Base-by-base conservation (phyloP, 352 stramenopile species). In the Aphanomyces cochlioides region DNA sequence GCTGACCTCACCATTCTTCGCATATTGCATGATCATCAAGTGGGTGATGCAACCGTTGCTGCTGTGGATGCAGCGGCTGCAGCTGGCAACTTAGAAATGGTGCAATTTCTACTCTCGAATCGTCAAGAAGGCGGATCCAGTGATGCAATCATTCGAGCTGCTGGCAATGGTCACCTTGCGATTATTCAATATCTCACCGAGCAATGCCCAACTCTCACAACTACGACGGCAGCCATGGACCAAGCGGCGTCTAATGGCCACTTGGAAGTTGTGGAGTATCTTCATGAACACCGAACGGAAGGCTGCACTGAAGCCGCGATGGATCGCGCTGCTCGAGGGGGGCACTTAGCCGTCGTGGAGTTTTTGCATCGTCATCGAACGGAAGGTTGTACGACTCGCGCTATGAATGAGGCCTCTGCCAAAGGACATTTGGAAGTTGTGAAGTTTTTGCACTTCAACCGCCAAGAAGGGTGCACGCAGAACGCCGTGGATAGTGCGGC, bases 381-480 rank as follows among this genome's bases (percentile, higher is more conserved):
- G 17, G 58, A 66, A 48, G 58, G 58, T 12, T 19, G n/a, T 6
- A 66, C 58, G 19, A 38, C 37, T 7, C 28, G 28, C 43, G 66
- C 66, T 12, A 66, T 72, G 48, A 47, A 72, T 38, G 21, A 37
- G 4, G 66, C 66, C 15, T 38, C 66, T 21, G 57, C 53, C 6
- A 47, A 66, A 7, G 66, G 66, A 10, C 57, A 72, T 43, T 36
- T 66, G 21, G 53, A 41, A n/a, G 45, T 72, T n/a, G 66, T 72
- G 34, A 15, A 17, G 7, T 72, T 41, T 48, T 54, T 72, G 10
- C 66, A 72, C 53, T 28, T 53, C 13, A 8, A 72, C 21, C 66
- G 57, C 15, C 12, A 17, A 19, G 17, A 66, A 12, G 39, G 58
- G 4, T 21, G 3, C n/a, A 66, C 39, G 17, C 39, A n/a, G 4